Percentiles rank a stretch among this genome's conserved stretches.
Conservation (phyloP, 768 basidiomycete species). For the Pluteus cervinus region DNA sequence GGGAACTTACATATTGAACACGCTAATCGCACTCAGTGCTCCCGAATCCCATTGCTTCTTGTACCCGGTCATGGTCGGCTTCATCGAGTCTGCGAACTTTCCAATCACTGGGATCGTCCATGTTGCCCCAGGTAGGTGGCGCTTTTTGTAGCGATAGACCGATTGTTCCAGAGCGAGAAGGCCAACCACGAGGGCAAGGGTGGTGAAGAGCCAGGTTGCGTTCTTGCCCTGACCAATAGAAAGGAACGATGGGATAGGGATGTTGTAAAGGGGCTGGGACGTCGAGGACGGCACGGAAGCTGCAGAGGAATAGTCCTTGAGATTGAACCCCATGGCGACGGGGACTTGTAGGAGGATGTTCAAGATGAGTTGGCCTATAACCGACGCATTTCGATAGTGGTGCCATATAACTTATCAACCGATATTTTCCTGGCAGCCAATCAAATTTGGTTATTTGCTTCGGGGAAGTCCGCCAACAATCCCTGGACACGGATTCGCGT, state of each 20-base stretch:
- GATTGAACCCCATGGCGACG: conserved; percentile 26
- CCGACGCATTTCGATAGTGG: no score
- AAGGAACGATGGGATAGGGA: conserved; percentile 45
- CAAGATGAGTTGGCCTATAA: no score
- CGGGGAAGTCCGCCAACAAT: no score
- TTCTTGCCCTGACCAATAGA: conserved; percentile 25
- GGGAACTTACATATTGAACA: conserved; percentile 88
- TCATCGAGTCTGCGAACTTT: conserved; percentile 88
- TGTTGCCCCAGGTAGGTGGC: conserved; percentile 73
- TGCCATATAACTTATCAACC: no score
- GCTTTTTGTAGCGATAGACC: conserved; percentile 87
- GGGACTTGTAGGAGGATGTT: conserved; percentile 16
- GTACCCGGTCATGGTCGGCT: conserved; percentile 89
- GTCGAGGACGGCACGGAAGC: conserved; percentile 41
- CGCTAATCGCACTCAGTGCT: conserved; percentile 81
- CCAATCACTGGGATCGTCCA: conserved; percentile 99
- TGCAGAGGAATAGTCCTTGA: conserved; percentile 30
- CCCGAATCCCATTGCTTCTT: conserved; percentile 90
- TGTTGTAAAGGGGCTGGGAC: conserved; percentile 31
- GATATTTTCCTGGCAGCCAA: no score
- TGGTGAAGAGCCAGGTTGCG: conserved; percentile 60
- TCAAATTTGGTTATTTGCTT: no score
- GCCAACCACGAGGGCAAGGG: conserved; percentile 58
- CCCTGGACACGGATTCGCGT: no score
- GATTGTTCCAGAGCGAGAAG: conserved; percentile 85